Evolutionary conservation across 2,329 filamentous ascomycete species (phyloP), one percentile per base, ranked within the genome.

Genomic region (Lithohypha guttulata): DNA sequence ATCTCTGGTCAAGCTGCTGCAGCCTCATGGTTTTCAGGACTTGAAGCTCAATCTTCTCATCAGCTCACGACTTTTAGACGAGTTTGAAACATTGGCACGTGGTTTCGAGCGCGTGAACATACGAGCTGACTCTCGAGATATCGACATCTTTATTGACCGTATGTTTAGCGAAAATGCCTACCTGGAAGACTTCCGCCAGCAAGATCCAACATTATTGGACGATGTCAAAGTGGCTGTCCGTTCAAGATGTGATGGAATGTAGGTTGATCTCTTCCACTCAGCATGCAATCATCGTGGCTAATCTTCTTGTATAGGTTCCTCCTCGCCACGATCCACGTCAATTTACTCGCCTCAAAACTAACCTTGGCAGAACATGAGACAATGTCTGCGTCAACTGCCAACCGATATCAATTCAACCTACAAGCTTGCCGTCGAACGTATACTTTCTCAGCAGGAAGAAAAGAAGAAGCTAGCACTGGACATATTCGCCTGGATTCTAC

Each of bases 51-150:
- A 30, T 13, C 8, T 30, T 15, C 28, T 30, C 28, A 30, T 30
- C 14, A 30, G 8, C 14, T 30, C 28, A 30, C 8, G 28, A 9
- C 14, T 30, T 7, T 13, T 30, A 13, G 28, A 30, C 14, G 28
- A 30, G 14, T 30, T 30, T 15, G 8, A 30, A 15, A 15, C 8
- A 7, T 15, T 30, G 14, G 8, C 28, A 7, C 8, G 7, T 9
- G 14, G 6, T 42, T 39, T 26, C 17, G 27, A 15, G 14, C 10
- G 17, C 9, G 27, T 39, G 10, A 39, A 32, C 26, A 30, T 39
- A 17, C 10, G 29, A 29, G 34, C 34, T 17, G 14, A 38, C 23
- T 28, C 6, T 29, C 28, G 23, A 28, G 18, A 25, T 28, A 9
- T 30, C 7, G 28, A 30, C 14, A 7, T 30, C 14, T 30, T 9